Evolutionary conservation across 495 filamentous ascomycete genomes (phyloP).

Genomic region (Echria macrotheca): DNA sequence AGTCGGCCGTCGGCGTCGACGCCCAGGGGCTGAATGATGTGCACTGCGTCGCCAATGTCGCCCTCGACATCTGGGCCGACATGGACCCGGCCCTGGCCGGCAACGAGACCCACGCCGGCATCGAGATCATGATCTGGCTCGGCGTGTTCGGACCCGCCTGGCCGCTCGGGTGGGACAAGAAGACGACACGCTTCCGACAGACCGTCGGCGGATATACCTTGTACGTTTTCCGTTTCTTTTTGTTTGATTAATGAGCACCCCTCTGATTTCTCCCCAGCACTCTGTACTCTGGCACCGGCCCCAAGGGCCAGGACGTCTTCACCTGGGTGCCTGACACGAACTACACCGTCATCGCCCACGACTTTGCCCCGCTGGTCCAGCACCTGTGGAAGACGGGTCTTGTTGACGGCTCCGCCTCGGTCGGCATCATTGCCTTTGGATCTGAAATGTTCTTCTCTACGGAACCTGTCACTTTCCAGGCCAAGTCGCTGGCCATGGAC

Average conservation of each 20-base stretch:
- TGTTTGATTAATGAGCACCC: neutral
- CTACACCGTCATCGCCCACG: neutral
- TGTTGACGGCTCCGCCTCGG: neutral
- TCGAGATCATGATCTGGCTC: constrained; percentile 10
- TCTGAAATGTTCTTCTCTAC: neutral
- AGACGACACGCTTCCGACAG: neutral
- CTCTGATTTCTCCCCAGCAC: neutral
- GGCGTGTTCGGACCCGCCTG: constrained; percentile 3
- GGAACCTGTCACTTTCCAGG: neutral
- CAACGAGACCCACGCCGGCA: neutral
- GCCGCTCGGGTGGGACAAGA: constrained; percentile 6
- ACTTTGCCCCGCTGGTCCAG: neutral
- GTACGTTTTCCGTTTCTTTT: neutral
- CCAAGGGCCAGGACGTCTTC: neutral
- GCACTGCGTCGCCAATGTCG: neutral
- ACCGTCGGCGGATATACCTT: constrained; percentile 2
- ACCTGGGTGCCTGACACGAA: constrained; percentile 7
- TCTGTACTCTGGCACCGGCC: neutral
- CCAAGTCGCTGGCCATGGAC: neutral
- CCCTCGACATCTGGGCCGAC: constrained; percentile 9
- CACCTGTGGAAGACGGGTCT: constrained; percentile 4
- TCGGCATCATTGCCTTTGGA: neutral
- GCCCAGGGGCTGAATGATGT: neutral
- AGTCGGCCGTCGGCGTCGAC: neutral
- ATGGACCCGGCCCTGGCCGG: neutral